phyloP scores from a whole-genome alignment of 306 rosid species.

The Citrullus colocynthis region DNA sequence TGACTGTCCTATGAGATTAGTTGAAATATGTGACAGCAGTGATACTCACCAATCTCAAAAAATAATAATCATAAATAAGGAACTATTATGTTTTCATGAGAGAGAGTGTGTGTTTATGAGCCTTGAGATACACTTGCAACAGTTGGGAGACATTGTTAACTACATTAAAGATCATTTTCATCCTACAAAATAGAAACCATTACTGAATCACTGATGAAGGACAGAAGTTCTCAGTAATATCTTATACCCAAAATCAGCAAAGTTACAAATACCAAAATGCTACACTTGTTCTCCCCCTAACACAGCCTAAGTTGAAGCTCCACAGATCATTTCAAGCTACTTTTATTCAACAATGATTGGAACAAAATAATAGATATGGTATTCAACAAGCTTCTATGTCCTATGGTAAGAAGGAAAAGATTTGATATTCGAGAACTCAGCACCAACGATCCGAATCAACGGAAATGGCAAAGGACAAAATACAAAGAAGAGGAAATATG shows the following conservation, averaged over 20 bases:
- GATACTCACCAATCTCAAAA: too few relatives aligned
- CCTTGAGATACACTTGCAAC: background rate
- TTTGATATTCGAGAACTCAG: background rate
- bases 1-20: too few relatives aligned
- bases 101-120: background rate
- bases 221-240: background rate
- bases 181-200: background rate
- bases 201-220: background rate
- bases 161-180: background rate
- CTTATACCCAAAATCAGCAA: background rate
- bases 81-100: background rate
- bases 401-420: background rate
- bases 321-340: background rate
- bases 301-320: background rate
- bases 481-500: background rate
- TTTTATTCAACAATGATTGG: background rate
- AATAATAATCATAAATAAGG: background rate
- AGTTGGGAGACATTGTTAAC: background rate
- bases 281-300: background rate
- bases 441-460: background rate
- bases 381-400: background rate
- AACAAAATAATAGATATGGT: conserved; percentile 5
- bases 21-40: too few relatives aligned
- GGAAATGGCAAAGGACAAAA: background rate
- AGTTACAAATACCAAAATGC: background rate